Conservation (phyloP, 2,329 filamentous ascomycete species). For the Remersonia thermophila region DNA sequence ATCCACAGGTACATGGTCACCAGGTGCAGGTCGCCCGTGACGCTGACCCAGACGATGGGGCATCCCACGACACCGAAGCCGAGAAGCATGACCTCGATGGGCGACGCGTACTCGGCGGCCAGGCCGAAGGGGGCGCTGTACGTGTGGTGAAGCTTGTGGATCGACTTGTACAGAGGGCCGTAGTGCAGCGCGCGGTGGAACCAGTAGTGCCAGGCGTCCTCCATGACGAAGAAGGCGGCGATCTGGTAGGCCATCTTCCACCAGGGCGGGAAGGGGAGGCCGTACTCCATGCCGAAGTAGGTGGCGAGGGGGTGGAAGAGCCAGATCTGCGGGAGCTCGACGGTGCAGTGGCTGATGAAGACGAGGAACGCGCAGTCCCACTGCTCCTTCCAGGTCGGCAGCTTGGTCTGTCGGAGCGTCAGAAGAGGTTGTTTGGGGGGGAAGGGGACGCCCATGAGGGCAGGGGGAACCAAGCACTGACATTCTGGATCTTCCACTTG, state of each 20-base stretch:
- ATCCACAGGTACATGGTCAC: constrained; percentile 99
- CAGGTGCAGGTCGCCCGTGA: constrained; percentile 84
- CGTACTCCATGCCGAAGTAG: constrained; percentile 77
- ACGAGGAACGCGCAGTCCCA: constrained; percentile 90
- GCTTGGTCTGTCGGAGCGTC: constrained; percentile 46
- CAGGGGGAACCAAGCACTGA: constrained; percentile 30
- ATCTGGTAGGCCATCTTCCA: constrained; percentile 88
- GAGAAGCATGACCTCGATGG: constrained; percentile 91
- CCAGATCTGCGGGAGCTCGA: constrained; percentile 97
- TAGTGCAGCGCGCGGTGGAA: constrained; percentile 86
- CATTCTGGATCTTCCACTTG: constrained; percentile 87
- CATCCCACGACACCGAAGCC: constrained; percentile 74
- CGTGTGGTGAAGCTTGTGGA: constrained; percentile 99
- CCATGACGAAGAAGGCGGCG: constrained; percentile 83
- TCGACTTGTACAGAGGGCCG: constrained; percentile 85
- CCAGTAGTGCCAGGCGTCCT: constrained; percentile 99
- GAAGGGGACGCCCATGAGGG: too few species aligned
- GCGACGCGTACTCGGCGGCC: constrained; percentile 93
- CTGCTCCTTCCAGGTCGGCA: constrained; percentile 86
- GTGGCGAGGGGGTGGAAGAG: constrained; percentile 95
- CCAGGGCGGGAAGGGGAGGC: constrained; percentile 75
- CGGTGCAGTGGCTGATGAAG: constrained; percentile 89
- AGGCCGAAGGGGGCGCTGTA: constrained; percentile 96
- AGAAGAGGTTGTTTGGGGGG: background rate
- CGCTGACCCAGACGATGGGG: constrained; percentile 70